A percentile compares a stretch with the other conserved stretches of the same genome.
Conservation (phyloP, 164 flowering plant species). For the Malania oleifera region DNA sequence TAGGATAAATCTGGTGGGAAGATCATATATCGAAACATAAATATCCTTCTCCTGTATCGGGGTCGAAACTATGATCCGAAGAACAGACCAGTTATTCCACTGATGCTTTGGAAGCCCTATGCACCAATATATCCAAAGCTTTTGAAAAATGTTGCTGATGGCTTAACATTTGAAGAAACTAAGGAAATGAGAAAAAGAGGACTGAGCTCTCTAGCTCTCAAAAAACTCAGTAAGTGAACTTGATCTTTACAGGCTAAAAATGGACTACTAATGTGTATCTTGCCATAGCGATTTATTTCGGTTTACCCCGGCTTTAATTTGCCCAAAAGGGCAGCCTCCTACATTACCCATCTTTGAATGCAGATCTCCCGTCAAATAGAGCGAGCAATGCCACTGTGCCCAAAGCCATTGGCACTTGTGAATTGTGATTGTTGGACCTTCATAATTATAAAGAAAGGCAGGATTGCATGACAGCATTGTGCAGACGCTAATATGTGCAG, state of each 20-base stretch:
- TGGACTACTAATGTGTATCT: background rate
- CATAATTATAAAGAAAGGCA: too few species aligned
- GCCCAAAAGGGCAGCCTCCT: too few species aligned
- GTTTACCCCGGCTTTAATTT: too few species aligned
- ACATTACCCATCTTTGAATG: too few species aligned
- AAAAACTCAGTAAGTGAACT: conserved; percentile 71
- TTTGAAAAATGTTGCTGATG: conserved; percentile 77
- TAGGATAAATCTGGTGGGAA: conserved; percentile 96
- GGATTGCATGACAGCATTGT: background rate
- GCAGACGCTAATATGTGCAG: background rate
- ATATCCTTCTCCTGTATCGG: conserved; percentile 71
- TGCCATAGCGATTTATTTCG: too few species aligned
- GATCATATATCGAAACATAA: conserved; percentile 59
- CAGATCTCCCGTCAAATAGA: too few species aligned
- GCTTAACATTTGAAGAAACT: conserved; percentile 76
- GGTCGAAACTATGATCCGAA: conserved; percentile 84
- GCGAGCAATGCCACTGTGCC: too few species aligned
- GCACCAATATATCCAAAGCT: conserved; percentile 87
- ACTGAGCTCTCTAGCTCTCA: conserved; percentile 49
- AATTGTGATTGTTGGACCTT: background rate
- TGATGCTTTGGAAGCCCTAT: conserved; percentile 88
- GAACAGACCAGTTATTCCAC: conserved; percentile 64
- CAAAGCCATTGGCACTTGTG: too few species aligned
- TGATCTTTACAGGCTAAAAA: background rate
- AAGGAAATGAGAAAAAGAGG: conserved; percentile 83